Percentiles rank a stretch among this genome's conserved stretches.
These are phyloP conservation scores for Trichoderma koningiopsis DNA, from an alignment of 2,329 filamentous ascomycete species.

Conservation along the genomic window DNA sequence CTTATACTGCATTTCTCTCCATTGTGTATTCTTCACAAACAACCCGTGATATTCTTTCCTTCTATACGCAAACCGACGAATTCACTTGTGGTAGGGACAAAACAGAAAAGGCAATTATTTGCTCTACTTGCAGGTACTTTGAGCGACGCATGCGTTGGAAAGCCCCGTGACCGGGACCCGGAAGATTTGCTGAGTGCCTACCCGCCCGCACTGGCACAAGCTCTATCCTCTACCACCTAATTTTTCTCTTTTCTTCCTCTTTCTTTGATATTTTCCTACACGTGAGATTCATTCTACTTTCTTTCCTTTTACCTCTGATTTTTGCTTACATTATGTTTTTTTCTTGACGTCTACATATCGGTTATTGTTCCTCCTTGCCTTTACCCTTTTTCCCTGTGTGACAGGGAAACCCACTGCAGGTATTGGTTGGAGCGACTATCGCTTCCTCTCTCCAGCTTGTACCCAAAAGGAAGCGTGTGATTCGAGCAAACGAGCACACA, in stretches of 20 bases:
- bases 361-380: neutral
- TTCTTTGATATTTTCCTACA: neutral
- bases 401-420: neutral
- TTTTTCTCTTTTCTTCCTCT: neutral
- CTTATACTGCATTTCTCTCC: neutral
- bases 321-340: neutral
- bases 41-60: neutral
- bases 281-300: neutral
- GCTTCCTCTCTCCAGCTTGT: neutral
- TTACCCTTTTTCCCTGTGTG: neutral
- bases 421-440: neutral
- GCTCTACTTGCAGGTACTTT: neutral
- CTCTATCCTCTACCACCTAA: neutral
- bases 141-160: neutral
- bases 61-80: neutral
- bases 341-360: neutral
- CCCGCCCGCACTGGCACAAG: neutral
- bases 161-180: slow-evolving; percentile 11
- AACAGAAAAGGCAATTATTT: neutral
- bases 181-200: neutral
- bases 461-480: neutral
- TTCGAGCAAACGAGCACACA: neutral
- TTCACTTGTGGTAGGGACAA: neutral
- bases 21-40: neutral
- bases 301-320: too few relatives aligned